Conservation (phyloP, 352 stramenopile species). For the Globisporangium sylvaticum region DNA sequence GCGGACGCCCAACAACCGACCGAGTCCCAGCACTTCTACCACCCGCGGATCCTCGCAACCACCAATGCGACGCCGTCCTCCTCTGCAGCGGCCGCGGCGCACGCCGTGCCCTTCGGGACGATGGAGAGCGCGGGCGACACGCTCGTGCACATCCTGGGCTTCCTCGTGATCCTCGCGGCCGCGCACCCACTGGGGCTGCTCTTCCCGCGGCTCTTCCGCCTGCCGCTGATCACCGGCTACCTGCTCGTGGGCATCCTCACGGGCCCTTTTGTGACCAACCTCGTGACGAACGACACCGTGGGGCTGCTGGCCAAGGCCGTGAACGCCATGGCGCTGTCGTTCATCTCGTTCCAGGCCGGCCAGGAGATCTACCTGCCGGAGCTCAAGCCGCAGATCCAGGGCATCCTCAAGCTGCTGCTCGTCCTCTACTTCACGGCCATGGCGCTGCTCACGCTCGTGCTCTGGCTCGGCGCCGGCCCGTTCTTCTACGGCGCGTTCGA, state of each 20-base stretch:
- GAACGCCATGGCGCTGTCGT: background rate
- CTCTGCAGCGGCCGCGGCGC: background rate
- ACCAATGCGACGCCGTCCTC: background rate
- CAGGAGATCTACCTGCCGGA: background rate
- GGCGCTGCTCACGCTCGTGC: background rate
- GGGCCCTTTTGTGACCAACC: background rate
- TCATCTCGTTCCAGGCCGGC: background rate
- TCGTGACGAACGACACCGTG: background rate
- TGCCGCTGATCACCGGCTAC: background rate
- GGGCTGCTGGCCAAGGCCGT: background rate
- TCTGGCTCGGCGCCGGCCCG: background rate
- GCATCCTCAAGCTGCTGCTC: background rate
- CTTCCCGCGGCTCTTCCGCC: background rate
- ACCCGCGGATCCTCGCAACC: background rate
- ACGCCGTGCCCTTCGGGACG: background rate
- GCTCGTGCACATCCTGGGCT: background rate
- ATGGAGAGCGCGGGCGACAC: background rate
- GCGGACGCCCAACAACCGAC: background rate
- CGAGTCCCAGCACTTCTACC: background rate
- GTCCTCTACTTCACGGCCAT: background rate
- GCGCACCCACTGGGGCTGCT: background rate
- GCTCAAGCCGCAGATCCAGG: background rate
- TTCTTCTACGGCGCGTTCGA: background rate
- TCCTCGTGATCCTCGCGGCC: background rate
- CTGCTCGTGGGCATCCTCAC: background rate